Conservation (phyloP, 208 protist genomes). For the Trypanosoma lewisi region DNA sequence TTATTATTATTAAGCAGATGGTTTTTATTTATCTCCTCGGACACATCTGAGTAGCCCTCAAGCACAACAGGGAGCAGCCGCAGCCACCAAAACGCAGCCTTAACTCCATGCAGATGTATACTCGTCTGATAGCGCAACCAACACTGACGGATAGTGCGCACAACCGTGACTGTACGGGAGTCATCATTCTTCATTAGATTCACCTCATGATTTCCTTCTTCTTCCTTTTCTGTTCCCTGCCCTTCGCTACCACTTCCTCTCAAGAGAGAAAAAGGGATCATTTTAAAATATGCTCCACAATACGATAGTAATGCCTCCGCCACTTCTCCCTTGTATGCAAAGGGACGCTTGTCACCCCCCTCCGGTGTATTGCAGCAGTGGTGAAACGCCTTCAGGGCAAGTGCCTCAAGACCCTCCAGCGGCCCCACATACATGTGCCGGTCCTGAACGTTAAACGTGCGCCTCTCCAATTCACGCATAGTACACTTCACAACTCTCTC, state of each 20-base stretch:
- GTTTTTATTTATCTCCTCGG: not conserved
- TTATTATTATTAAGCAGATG: not conserved
- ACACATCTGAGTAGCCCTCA: slow-evolving; percentile 15
- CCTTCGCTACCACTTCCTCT: no score
- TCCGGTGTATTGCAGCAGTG: slow-evolving; percentile 5
- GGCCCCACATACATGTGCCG: not conserved
- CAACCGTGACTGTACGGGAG: slow-evolving; percentile 5
- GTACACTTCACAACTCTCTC: slow-evolving; percentile 3
- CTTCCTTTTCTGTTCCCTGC: not conserved
- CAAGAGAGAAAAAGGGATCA: slow-evolving; percentile 13
- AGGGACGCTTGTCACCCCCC: not conserved
- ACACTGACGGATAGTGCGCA: slow-evolving; percentile 30
- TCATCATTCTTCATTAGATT: not conserved
- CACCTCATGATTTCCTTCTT: not conserved
- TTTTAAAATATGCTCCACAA: slow-evolving; percentile 24
- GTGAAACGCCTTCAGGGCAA: slow-evolving; percentile 17
- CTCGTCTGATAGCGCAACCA: slow-evolving; percentile 29
- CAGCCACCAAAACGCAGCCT: slow-evolving; percentile 37
- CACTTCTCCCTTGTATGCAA: slow-evolving; percentile 12
- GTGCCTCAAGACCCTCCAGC: slow-evolving; percentile 14
- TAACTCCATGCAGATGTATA: slow-evolving; percentile 34
- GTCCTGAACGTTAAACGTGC: slow-evolving; percentile 5
- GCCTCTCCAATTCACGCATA: slow-evolving; percentile 14
- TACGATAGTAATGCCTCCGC: slow-evolving; percentile 16
- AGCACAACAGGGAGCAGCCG: slow-evolving; percentile 27